Base-by-base conservation (phyloP, 2,329 filamentous ascomycete species). In the Sporothrix globosa region DNA sequence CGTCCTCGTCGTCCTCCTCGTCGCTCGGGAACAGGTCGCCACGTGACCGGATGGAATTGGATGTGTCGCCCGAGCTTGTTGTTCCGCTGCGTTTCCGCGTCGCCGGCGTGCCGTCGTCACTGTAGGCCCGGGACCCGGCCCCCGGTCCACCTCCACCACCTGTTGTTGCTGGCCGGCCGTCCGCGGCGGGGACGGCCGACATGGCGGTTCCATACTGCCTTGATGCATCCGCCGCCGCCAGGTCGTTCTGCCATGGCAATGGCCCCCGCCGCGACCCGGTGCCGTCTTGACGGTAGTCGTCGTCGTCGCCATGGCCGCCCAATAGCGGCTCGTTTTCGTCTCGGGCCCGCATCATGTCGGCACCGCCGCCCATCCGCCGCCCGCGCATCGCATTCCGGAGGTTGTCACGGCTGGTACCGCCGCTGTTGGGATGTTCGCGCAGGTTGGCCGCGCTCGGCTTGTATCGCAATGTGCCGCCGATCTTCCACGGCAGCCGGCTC, bases 21-120 rank as follows among this genome's bases (percentile, higher is more conserved):
- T 97, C 93, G 76, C 93, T 97, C 0, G 93, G 93, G 74, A 97
- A 96, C 14, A 98, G 83, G 80, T 98, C 95, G 1, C 93, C 93
- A 61, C 95, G 85, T 13, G 93, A 97, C 76, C 94, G 91, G 73
- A 91, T 89, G 6, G 94, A 97, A 77, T 95, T 93, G 39, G 89
- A 91, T 0, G 94, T 97, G 73, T 90, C 90, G 53, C 91, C 90
- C 14, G 93, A 97, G 4, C 88, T 90, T 17, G 88, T 87, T 0
- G 94, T 97, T 61, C 88, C 88, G 79, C 94, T 97, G 67, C 94
- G 86, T 74, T 90, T 86, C 74, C 90, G 83, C 74, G 75, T 79
- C 67, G 69, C 50, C 4, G 41, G 24, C 24, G 46, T 60, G 41
- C 24, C 21, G 41, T 30, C 24, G 27, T 60, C 41, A n/a, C 34